Conservation (phyloP, 2,329 filamentous ascomycete species). For the Fusarium lyarnte region DNA sequence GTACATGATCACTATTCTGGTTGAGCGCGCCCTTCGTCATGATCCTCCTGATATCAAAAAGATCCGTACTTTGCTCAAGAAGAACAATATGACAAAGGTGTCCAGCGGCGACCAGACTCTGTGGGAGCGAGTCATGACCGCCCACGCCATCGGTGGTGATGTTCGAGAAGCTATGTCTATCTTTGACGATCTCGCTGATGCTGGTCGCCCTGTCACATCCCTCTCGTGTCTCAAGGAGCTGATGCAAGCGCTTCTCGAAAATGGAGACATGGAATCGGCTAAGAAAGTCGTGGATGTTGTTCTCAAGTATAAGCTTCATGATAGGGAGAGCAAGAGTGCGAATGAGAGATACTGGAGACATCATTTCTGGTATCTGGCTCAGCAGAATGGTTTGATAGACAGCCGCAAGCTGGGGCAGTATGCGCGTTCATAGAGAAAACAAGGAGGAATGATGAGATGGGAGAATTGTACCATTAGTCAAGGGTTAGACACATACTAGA, state of each 20-base stretch:
- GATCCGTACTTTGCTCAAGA: constrained; percentile 68
- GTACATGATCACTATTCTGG: constrained; percentile 79
- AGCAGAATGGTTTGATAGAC: constrained; percentile 52
- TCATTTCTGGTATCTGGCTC: constrained; percentile 60
- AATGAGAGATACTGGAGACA: constrained; percentile 56
- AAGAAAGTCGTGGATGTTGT: constrained; percentile 47
- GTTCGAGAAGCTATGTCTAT: constrained; percentile 59
- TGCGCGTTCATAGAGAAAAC: neutral
- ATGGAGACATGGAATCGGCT: constrained; percentile 42
- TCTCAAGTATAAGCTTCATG: constrained; percentile 42
- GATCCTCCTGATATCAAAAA: constrained; percentile 67
- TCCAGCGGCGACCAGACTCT: constrained; percentile 66
- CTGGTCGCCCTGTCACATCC: constrained; percentile 53
- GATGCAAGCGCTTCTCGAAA: constrained; percentile 47
- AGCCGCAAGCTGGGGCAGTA: constrained; percentile 6
- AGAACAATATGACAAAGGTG: constrained; percentile 57
- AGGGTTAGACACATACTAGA: constrained; percentile 25
- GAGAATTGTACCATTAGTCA: constrained; percentile 1
- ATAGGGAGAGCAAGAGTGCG: constrained; percentile 24
- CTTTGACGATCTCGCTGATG: constrained; percentile 56
- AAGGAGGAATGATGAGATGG: neutral
- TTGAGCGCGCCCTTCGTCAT: constrained; percentile 72
- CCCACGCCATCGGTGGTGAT: constrained; percentile 67
- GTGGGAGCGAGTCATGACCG: constrained; percentile 76
- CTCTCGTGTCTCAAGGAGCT: constrained; percentile 56